Evolutionary conservation across 768 basidiomycete genomes (phyloP).

Genomic region (Mycena maculata): DNA sequence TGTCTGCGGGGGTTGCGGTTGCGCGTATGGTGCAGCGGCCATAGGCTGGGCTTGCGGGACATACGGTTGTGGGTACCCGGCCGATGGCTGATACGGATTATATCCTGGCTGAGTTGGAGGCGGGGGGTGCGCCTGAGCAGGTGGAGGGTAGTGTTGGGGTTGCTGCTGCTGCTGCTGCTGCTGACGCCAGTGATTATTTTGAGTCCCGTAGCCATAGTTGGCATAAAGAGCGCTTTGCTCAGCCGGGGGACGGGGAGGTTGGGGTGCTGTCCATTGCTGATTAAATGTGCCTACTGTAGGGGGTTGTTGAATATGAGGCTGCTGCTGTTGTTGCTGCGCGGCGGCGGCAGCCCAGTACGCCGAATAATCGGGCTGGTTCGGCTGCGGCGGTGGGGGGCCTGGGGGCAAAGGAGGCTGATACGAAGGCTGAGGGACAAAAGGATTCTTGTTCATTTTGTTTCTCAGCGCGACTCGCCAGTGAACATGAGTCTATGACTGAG

Average conservation of each 20-base stretch:
- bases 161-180: conserved; percentile 73
- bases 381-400: conserved; percentile 80
- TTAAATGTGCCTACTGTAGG: conserved; percentile 64
- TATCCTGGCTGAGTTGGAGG: conserved; percentile 72
- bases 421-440: conserved; percentile 76
- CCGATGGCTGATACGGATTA: conserved; percentile 80
- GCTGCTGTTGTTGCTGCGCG: conserved; percentile 39
- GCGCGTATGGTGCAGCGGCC: conserved; percentile 60
- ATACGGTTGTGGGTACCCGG: conserved; percentile 74
- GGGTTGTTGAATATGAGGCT: conserved; percentile 60
- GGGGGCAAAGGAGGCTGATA: conserved; percentile 86
- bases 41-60: conserved; percentile 71
- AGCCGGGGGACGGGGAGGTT: conserved; percentile 73
- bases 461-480: not conserved
- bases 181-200: conserved; percentile 68
- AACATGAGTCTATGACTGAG: conserved; percentile 14
- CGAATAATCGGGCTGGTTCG: conserved; percentile 77
- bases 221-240: conserved; percentile 90
- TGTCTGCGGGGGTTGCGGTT: conserved; percentile 57
- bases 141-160: conserved; percentile 64
- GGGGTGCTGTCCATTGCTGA: conserved; percentile 75
- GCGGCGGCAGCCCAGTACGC: conserved; percentile 77
- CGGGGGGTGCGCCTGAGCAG: conserved; percentile 56
- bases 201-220: conserved; percentile 90
- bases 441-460: conserved; percentile 82